Evolutionary conservation across 345 rosid species (phyloP), one percentile per base, ranked within the genome.

Genomic region (Kandelia obovata): DNA sequence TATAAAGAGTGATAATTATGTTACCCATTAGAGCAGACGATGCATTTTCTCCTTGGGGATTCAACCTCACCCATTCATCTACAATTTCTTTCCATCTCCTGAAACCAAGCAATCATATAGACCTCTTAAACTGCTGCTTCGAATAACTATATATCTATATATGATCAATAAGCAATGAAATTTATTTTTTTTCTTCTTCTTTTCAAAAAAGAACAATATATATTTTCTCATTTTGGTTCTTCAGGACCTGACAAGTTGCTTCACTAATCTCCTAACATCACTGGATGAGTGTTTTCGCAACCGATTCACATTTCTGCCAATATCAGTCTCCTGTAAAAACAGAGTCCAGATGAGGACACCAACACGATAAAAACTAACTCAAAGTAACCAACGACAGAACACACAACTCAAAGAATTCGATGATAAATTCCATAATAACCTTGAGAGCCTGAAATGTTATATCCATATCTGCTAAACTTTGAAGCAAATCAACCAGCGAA

Each of bases 11-110:
- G 56, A 66, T 34, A 30, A 70, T 51, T 4, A 65, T 58, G 57
- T 80, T 92, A 88, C 97, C 96, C 84, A 95, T 86, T 23, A 88
- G 77, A 69, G 80, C 82, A 53, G 96, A 76, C 67, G 99, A 80
- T 67, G 86, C 90, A 53, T 72, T 82, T 76, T 86, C 88, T 67
- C 92, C 86, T 65, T 91, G 88, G 73, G 86, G 92, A 84, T 95
- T 92, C 82, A 83, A 68, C 75, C 77, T 89, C 75, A 94, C 97
- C 97, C 97, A 92, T 75, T 95, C 96, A 61, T 92, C 96, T 28
- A 91, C 97, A 49, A 78, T 95, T 62, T 86, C 96, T 67, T 92
- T 95, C 99, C 99, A 95, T 77, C 92, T 95, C 77, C 97, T 94
- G 82, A 56, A 70, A 71, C 73, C 68, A 72, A 77, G 61, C 51